Evolutionary conservation across 78 protist genomes (phyloP).

Genomic region (Dictyostelium citrinum): DNA sequence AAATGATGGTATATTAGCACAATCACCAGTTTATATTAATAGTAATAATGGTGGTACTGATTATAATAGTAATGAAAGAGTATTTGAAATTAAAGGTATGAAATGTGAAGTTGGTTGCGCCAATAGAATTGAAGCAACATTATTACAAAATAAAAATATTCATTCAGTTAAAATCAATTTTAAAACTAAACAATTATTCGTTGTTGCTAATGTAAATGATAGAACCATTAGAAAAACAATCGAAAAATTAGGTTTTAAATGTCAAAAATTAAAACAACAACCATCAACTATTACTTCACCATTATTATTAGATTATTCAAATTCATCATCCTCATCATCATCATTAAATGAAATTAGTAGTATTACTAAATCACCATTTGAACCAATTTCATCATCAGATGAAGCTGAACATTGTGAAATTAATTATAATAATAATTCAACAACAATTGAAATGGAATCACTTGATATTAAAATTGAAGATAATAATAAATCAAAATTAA

Average conservation of each 20-base stretch:
- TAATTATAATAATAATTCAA: not conserved
- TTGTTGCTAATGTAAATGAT: conserved; percentile 1
- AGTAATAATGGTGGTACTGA: not conserved
- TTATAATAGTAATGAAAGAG: not conserved
- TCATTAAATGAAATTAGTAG: not conserved
- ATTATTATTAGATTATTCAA: not conserved
- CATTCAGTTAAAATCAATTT: conserved; percentile 2
- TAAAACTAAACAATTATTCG: not conserved
- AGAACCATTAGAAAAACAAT: conserved; percentile 2
- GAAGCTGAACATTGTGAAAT: too few relatives aligned
- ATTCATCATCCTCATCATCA: not conserved
- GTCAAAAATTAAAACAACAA: not conserved
- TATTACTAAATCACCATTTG: not conserved
- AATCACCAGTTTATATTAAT: not conserved
- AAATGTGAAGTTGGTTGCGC: conserved; percentile 57
- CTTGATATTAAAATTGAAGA: conserved; percentile 35
- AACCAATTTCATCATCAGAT: not conserved
- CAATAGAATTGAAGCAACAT: conserved; percentile 28
- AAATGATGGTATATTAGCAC: not conserved
- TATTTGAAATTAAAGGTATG: conserved; percentile 47
- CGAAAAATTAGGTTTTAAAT: conserved; percentile 23
- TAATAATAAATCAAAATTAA: not conserved
- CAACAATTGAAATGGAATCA: conserved; percentile 3
- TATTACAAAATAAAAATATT: not conserved
- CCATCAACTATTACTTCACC: not conserved